phyloP scores from a whole-genome alignment of 2,329 filamentous ascomycete species.

The Hypoxylon sp. region DNA sequence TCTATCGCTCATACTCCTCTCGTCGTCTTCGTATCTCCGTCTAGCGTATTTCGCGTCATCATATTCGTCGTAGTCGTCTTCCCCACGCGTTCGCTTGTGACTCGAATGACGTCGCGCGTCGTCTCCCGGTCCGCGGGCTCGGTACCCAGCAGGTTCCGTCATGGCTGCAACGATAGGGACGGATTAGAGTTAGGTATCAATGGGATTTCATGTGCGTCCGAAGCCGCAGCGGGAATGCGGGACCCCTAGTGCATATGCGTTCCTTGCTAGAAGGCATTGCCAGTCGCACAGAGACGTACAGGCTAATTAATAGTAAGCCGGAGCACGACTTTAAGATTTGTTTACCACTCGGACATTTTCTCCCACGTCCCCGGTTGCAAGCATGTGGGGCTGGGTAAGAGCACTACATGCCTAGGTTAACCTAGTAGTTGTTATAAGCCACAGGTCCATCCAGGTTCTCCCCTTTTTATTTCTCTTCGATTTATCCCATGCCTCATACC shows the following conservation, averaged over 20 bases:
- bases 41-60: slow-evolving; percentile 32
- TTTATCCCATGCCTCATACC: neutral
- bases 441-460: slow-evolving; percentile 23
- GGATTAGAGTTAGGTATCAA: slow-evolving; percentile 15
- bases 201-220: slow-evolving; percentile 33
- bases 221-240: slow-evolving; percentile 24
- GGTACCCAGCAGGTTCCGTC: slow-evolving; percentile 20
- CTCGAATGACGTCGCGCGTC: slow-evolving; percentile 29
- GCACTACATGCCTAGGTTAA: too few relatives aligned
- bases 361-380: neutral
- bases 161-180: slow-evolving; percentile 34
- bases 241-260: slow-evolving; percentile 9
- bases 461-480: neutral
- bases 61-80: slow-evolving; percentile 12
- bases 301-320: slow-evolving; percentile 30
- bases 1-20: slow-evolving; percentile 1
- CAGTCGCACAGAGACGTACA: slow-evolving; percentile 19
- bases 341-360: neutral
- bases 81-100: slow-evolving; percentile 42
- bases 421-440: too few relatives aligned
- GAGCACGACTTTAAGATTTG: neutral
- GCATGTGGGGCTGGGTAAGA: neutral
- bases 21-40: slow-evolving; percentile 31
- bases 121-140: slow-evolving; percentile 31
- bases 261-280: slow-evolving; percentile 17